A percentile compares a stretch with the other conserved stretches of the same genome.
phyloP scores from a whole-genome alignment of 2,329 filamentous ascomycete genomes.

The Alternaria solani region DNA sequence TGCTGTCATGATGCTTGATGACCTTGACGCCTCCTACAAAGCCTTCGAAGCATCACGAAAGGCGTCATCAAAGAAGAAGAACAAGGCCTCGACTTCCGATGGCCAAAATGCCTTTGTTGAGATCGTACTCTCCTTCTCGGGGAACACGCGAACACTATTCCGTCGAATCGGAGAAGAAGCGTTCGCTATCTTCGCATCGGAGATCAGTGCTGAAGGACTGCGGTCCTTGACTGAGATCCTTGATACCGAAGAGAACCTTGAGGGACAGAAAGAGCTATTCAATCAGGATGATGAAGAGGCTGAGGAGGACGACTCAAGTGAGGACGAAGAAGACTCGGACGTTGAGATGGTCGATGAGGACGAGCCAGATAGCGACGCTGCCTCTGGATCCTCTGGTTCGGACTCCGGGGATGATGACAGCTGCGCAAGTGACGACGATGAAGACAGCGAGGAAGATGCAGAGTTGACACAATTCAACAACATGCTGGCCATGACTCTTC shows the following conservation, averaged over 20 bases:
- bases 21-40: constrained; percentile 70
- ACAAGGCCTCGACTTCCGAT: constrained; percentile 30
- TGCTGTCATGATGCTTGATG: constrained; percentile 80
- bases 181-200: constrained; percentile 80
- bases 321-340: constrained; percentile 58
- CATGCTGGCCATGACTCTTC: constrained; percentile 78
- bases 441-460: constrained; percentile 54
- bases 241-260: constrained; percentile 77
- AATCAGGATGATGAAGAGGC: constrained; percentile 61
- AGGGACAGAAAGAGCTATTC: constrained; percentile 88
- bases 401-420: constrained; percentile 33
- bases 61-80: constrained; percentile 61
- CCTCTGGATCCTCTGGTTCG: constrained; percentile 20
- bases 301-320: constrained; percentile 53
- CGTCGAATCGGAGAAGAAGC: constrained; percentile 87
- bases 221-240: constrained; percentile 74
- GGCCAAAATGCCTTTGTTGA: constrained; percentile 69
- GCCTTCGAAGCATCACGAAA: constrained; percentile 73
- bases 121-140: constrained; percentile 87
- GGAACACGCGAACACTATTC: constrained; percentile 83
- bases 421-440: constrained; percentile 27
- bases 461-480: constrained; percentile 73
- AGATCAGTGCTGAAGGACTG: constrained; percentile 77
- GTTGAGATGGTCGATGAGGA: constrained; percentile 56
- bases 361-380: constrained; percentile 39